Evolutionary conservation across 1,139 yeast species (phyloP).

Genomic region (Blastobotrys aristatus): DNA sequence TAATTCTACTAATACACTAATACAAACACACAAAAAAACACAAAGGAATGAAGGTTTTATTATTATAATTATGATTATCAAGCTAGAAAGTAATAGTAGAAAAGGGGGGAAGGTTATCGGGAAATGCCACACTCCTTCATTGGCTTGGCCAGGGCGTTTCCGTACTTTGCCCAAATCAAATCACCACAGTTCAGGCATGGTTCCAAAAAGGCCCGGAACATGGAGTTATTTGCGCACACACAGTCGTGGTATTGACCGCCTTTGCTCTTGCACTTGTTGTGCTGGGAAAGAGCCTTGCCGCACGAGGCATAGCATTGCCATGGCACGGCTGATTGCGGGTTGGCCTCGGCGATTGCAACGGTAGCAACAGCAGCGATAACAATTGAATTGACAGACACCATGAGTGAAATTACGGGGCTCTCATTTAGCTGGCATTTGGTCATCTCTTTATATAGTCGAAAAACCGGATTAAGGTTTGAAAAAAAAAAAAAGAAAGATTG

Average conservation of each 20-base stretch:
- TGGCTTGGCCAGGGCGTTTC: slow-evolving; percentile 6
- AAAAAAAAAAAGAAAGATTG: too few species aligned
- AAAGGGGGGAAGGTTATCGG: not conserved
- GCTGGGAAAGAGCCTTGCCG: slow-evolving; percentile 10
- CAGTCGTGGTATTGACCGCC: slow-evolving; percentile 2
- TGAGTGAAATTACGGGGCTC: too few species aligned
- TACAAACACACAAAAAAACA: too few species aligned
- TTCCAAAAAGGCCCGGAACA: slow-evolving; percentile 1
- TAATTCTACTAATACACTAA: not conserved
- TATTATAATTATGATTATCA: too few species aligned
- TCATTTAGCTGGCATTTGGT: too few species aligned
- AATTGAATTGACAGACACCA: not conserved
- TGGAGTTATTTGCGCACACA: not conserved
- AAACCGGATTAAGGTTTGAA: too few species aligned
- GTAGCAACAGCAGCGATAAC: not conserved
- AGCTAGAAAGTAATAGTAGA: too few species aligned
- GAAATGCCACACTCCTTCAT: slow-evolving; percentile 8
- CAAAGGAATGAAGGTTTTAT: too few species aligned
- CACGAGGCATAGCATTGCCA: slow-evolving; percentile 12
- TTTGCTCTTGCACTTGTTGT: slow-evolving; percentile 11
- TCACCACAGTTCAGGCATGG: slow-evolving; percentile 6
- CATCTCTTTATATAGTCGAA: too few species aligned
- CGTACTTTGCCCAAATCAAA: slow-evolving; percentile 2
- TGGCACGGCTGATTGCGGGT: not conserved
- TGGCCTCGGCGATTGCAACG: not conserved